Conservation (phyloP, 2,329 filamentous ascomycete genomes). For the Colletotrichum cordylinicola region DNA sequence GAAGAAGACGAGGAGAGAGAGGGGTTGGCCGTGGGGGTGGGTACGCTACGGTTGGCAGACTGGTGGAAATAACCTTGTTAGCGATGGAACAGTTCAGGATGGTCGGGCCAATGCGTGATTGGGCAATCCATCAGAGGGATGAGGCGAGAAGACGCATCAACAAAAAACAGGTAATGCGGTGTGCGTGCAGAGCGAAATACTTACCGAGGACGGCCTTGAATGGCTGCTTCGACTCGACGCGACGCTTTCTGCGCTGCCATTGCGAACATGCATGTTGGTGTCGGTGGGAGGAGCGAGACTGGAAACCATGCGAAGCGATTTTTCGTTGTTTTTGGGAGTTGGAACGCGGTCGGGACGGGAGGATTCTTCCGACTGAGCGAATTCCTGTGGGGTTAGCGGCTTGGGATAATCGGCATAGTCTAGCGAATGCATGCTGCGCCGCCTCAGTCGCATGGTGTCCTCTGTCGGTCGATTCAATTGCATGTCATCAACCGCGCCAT, state of each 20-base stretch:
- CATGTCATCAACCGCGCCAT: conserved; percentile 68
- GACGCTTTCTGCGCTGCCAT: conserved; percentile 70
- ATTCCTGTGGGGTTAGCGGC: conserved; percentile 41
- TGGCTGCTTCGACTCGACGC: conserved; percentile 62
- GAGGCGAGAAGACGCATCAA: neutral
- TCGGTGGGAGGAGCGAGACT: conserved; percentile 26
- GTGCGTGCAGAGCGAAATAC: conserved; percentile 37
- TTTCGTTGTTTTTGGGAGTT: conserved; percentile 34
- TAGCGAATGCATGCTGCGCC: conserved; percentile 80
- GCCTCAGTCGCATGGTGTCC: conserved; percentile 78
- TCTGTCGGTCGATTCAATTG: conserved; percentile 67
- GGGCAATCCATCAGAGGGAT: conserved; percentile 38
- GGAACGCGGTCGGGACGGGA: conserved; percentile 18
- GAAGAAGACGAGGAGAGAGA: conserved; percentile 56
- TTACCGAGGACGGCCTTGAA: conserved; percentile 71
- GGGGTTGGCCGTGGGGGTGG: conserved; percentile 59
- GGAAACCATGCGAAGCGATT: conserved; percentile 42
- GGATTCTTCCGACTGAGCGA: conserved; percentile 35
- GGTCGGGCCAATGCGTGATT: conserved; percentile 41
- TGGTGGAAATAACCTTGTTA: conserved; percentile 55
- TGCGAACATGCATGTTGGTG: conserved; percentile 44
- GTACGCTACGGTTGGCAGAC: conserved; percentile 65
- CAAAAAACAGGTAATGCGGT: conserved; percentile 14
- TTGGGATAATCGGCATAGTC: conserved; percentile 51
- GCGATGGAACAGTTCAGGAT: conserved; percentile 41